Evolutionary conservation across 305 asterid species (phyloP).

Genomic region (Nicotiana rustica): DNA sequence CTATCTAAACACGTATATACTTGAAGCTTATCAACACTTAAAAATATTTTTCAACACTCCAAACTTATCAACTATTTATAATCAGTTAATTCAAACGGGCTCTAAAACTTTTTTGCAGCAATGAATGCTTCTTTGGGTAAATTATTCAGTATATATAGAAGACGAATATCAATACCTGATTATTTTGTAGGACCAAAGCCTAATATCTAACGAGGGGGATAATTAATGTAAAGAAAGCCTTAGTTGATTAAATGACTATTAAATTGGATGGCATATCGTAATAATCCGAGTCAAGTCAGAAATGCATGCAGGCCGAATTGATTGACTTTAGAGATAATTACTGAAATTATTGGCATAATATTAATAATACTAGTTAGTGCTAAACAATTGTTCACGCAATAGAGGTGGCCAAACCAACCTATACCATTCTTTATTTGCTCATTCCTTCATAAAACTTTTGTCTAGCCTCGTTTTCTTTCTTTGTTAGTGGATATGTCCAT

Average conservation of each 20-base stretch:
- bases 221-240: neutral
- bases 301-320: conserved; percentile 33
- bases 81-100: no score
- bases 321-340: conserved; percentile 32
- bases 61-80: no score
- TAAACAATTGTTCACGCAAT: conserved; percentile 19
- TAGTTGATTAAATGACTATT: conserved; percentile 1
- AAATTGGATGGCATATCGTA: conserved; percentile 16
- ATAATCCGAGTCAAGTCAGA: conserved; percentile 29
- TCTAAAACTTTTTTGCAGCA: no score
- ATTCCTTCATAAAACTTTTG: neutral
- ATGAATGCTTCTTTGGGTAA: no score
- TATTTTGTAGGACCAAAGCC: conserved; percentile 24
- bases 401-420: conserved; percentile 24
- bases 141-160: neutral
- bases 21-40: no score
- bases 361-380: neutral
- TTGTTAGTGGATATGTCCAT: neutral
- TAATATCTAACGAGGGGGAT: neutral
- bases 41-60: no score
- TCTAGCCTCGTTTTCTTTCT: neutral
- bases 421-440: conserved; percentile 26
- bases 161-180: neutral
- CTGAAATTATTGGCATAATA: conserved; percentile 25
- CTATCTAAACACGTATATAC: no score